These are phyloP conservation scores for Candida parachauliodes DNA, from an alignment of 805 yeast genomes.

Conservation along the genomic window DNA sequence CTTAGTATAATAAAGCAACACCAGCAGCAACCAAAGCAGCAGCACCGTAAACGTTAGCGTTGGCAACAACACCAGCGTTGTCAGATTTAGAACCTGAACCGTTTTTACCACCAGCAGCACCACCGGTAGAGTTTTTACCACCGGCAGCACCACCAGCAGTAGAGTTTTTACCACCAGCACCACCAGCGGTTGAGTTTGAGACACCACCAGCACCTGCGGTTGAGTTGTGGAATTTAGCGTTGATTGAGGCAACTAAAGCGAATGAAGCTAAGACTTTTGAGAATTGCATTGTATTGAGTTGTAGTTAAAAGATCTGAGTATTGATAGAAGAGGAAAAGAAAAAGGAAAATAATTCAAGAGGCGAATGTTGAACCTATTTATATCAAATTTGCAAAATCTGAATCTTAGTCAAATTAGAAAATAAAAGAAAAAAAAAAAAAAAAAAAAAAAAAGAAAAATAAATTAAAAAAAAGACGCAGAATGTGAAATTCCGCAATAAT, in stretches of 20 bases:
- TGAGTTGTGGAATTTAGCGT: slow-evolving; percentile 8
- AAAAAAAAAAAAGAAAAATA: slow-evolving; percentile 3
- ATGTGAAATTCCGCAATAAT: slow-evolving; percentile 5
- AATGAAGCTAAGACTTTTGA: slow-evolving; percentile 9
- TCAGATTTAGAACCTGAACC: slow-evolving; percentile 6
- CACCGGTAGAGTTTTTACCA: slow-evolving; percentile 12
- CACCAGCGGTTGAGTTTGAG: slow-evolving; percentile 5
- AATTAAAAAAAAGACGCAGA: slow-evolving; percentile 5
- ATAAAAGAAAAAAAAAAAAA: neutral
- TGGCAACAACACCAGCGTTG: slow-evolving; percentile 10
- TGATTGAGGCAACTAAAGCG: slow-evolving; percentile 9
- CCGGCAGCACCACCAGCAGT: slow-evolving; percentile 10
- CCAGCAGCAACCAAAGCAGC: slow-evolving; percentile 17
- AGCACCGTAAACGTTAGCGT: slow-evolving; percentile 12
- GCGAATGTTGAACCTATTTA: slow-evolving; percentile 5
- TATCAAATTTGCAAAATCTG: neutral
- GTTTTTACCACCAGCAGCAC: slow-evolving; percentile 13
- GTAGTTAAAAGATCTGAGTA: neutral
- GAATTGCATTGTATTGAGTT: slow-evolving; percentile 7
- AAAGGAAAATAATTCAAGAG: neutral
- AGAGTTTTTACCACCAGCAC: slow-evolving; percentile 4
- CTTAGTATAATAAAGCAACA: slow-evolving; percentile 13
- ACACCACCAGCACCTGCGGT: slow-evolving; percentile 6
- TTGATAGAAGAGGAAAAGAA: neutral
- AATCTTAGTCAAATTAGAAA: neutral